Evolutionary conservation across 345 rosid genomes (phyloP).

Genomic region (Lumnitzera racemosa): DNA sequence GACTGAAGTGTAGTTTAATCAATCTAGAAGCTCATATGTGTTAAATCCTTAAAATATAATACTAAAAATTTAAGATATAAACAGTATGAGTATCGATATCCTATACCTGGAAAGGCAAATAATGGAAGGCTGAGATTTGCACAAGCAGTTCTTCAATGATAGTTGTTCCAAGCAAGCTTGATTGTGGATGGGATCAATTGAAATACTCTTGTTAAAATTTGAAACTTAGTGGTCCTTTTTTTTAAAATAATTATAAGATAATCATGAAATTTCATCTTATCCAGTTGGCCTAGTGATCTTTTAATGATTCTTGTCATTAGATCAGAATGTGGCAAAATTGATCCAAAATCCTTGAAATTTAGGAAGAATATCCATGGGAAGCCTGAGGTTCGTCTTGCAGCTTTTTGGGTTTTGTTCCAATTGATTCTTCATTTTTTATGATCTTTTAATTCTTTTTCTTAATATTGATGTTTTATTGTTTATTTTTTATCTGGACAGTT

Average conservation of each 20-base stretch:
- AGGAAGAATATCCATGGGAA: slow-evolving; percentile 74
- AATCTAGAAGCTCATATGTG: too few relatives aligned
- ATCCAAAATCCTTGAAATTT: slow-evolving; percentile 67
- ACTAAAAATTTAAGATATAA: too few relatives aligned
- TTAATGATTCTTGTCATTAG: slow-evolving; percentile 26
- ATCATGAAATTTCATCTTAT: too few relatives aligned
- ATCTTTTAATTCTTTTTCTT: background rate
- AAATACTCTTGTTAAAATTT: too few relatives aligned
- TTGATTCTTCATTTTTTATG: background rate
- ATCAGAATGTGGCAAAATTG: slow-evolving; percentile 37
- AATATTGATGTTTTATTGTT: background rate
- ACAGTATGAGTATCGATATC: too few relatives aligned
- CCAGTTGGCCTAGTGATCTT: background rate
- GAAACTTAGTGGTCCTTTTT: too few relatives aligned
- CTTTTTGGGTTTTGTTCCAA: background rate
- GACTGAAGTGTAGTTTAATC: background rate
- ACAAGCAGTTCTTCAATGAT: background rate
- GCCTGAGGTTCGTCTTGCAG: slow-evolving; percentile 64
- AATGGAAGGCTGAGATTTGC: background rate
- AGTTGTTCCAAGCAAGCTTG: background rate
- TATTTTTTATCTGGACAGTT: slow-evolving; percentile 27
- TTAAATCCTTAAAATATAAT: too few relatives aligned
- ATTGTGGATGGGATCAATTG: too few relatives aligned
- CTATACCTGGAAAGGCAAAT: too few relatives aligned
- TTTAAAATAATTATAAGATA: too few relatives aligned